These are phyloP conservation scores for Penicillium arizonense DNA, from an alignment of 495 filamentous ascomycete genomes.

Conservation along the genomic window DNA sequence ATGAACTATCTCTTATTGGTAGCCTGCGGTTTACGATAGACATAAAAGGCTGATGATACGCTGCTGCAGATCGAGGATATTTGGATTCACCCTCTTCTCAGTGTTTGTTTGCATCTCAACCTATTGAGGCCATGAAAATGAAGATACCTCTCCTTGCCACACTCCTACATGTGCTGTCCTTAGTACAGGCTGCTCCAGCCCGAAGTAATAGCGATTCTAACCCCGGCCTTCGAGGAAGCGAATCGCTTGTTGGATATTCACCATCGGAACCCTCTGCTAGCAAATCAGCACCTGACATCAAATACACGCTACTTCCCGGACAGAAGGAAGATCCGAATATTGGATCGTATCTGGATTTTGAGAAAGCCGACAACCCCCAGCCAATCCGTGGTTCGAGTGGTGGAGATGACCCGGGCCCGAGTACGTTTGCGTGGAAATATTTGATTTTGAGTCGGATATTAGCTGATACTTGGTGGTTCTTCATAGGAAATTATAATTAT, in stretches of 20 bases:
- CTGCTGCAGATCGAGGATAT: too few species aligned
- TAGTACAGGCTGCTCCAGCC: constrained; percentile 20
- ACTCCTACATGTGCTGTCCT: constrained; percentile 7
- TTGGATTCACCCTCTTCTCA: neutral
- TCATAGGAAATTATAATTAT: constrained; percentile 53
- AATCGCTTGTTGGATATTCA: constrained; percentile 38
- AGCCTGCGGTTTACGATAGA: neutral
- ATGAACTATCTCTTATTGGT: too few species aligned
- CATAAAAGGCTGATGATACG: neutral
- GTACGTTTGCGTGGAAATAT: constrained; percentile 29
- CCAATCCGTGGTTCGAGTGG: constrained; percentile 62
- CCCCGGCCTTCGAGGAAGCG: constrained; percentile 32
- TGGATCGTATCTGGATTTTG: constrained; percentile 63
- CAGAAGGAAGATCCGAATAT: constrained; percentile 57
- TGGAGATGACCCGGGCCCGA: constrained; percentile 60
- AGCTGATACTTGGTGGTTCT: neutral
- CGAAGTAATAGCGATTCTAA: constrained; percentile 12
- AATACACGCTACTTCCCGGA: constrained; percentile 47
- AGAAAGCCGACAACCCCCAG: constrained; percentile 60
- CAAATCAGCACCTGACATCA: constrained; percentile 32
- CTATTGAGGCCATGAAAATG: neutral
- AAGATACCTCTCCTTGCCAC: constrained; percentile 9
- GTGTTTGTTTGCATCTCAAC: neutral
- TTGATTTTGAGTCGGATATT: neutral
- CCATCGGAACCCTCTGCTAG: constrained; percentile 27